Evolutionary conservation across 2,329 filamentous ascomycete species (phyloP), one percentile per base, ranked within the genome.

Genomic region (Aspergillus sp.): DNA sequence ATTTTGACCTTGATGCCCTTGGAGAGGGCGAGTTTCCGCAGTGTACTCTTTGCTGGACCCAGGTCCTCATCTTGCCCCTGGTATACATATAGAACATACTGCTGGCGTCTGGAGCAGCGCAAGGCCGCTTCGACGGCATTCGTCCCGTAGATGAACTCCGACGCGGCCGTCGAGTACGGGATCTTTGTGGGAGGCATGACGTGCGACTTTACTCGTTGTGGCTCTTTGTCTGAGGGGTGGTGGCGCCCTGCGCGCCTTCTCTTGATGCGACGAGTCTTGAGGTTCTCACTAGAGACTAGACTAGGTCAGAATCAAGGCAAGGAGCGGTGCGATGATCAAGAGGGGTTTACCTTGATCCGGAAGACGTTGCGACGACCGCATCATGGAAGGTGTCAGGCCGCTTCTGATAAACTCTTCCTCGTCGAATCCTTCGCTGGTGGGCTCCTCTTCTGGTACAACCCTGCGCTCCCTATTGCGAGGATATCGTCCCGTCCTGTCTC

Each of bases 61-160:
- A 64, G 41, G 14, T 69, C 68, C 32, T 66, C 67, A 32, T 75
- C 75, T 29, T 70, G 62, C 8, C 72, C 71, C 29, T 66, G 68
- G 51, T 82, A 80, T 8, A 94, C 66, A 55, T 96, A 94, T 3
- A 98, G 71, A 34, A 78, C 82, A 64, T 95, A 93, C 2, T 93
- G 61, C 49, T 83, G 78, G 36, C 91, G 78, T 20, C 76, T 71
- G 8, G 67, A 67, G 27, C 75, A 73, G 43, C 71, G 76, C 13
- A 98, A 65, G 0, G 86, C 88, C 13, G 88, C 82, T 41, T 82
- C 71, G 14, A 96, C 85, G 2, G 84, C 78, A 2, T 82, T 83
- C 27, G 74, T 75, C 4, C 91, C 91, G 53, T 93, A 96, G 2
- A 98, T 67, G 47, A 95, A 96, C 40, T 94, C 82, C 0, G 88